These are phyloP conservation scores for Chlorella sp. DNA, from an alignment of 139 green algal genomes.

Conservation along the genomic window DNA sequence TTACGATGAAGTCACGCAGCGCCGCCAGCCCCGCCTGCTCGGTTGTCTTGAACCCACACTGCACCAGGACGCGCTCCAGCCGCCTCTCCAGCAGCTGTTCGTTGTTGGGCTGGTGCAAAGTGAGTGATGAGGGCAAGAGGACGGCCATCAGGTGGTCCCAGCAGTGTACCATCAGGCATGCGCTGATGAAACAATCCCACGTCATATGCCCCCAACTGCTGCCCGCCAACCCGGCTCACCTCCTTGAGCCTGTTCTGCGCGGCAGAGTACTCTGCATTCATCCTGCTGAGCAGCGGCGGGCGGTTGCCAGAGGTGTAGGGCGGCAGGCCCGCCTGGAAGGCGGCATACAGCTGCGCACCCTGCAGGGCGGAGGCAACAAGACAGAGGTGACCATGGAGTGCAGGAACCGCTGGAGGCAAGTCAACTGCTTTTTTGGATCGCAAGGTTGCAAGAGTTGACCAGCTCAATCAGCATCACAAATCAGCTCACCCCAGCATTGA, in stretches of 20 bases:
- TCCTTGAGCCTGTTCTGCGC: no score
- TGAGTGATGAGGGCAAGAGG: not conserved
- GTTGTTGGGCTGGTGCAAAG: not conserved
- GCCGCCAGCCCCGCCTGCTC: not conserved
- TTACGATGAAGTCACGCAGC: slow-evolving; percentile 14
- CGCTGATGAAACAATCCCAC: no score
- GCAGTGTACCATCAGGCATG: no score
- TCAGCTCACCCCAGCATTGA: not conserved
- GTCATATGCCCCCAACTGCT: no score
- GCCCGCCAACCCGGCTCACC: no score
- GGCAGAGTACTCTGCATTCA: not conserved
- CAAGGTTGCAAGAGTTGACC: no score
- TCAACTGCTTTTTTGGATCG: no score
- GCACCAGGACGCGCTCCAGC: slow-evolving; percentile 11
- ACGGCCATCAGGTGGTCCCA: no score
- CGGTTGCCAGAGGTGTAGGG: not conserved
- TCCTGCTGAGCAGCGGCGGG: not conserved
- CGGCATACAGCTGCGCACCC: not conserved
- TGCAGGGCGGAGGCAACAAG: not conserved
- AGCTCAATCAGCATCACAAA: no score
- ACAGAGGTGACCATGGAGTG: not conserved
- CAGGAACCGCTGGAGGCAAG: no score
- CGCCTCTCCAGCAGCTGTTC: not conserved
- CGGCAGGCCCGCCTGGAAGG: not conserved
- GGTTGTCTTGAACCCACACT: not conserved